These are phyloP conservation scores for Stephania japonica DNA, from an alignment of 164 flowering plant species.

Conservation along the genomic window DNA sequence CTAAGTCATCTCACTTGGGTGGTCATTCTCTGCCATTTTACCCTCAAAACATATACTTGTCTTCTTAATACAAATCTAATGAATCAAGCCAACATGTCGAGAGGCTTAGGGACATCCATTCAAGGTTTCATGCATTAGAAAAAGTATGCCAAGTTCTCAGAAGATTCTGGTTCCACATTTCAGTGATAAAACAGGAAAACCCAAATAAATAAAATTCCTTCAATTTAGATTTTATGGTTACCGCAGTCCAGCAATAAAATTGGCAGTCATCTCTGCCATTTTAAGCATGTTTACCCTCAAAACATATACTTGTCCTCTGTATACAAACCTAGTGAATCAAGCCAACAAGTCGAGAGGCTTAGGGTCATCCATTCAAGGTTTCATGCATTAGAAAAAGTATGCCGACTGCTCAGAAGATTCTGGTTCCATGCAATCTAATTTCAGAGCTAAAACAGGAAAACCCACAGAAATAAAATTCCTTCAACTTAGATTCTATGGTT, in stretches of 20 bases:
- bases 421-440: neutral
- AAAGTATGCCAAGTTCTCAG: neutral
- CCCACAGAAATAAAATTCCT: neutral
- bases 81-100: neutral
- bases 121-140: neutral
- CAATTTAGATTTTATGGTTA: neutral
- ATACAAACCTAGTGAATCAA: neutral
- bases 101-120: too few relatives aligned
- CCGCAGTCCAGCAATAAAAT: neutral
- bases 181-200: neutral
- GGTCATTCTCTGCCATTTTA: neutral
- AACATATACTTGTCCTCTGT: neutral
- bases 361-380: neutral
- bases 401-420: neutral
- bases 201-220: neutral
- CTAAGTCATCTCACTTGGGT: neutral
- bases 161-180: neutral
- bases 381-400: too few relatives aligned
- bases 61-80: neutral
- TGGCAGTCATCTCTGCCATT: too few relatives aligned
- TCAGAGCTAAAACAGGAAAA: neutral
- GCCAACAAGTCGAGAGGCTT: neutral
- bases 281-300: neutral
- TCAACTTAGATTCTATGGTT: neutral
- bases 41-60: neutral